Evolutionary conservation across 2,329 filamentous ascomycete genomes (phyloP).

Genomic region (Didymella pinodella): DNA sequence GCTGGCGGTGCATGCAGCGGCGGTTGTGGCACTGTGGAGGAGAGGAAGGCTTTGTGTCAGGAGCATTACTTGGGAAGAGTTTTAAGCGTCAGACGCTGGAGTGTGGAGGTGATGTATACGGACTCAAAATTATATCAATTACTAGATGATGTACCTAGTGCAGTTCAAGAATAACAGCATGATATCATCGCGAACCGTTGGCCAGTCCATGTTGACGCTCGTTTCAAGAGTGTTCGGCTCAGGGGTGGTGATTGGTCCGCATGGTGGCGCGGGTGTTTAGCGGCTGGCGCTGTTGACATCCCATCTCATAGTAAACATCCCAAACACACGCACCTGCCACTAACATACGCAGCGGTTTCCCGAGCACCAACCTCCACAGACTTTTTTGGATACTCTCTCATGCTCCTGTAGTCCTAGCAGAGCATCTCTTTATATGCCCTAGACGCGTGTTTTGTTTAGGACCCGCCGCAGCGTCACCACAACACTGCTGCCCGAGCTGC

Average conservation of each 20-base stretch:
- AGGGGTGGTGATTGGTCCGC: constrained; percentile 23
- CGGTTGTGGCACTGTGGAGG: constrained; percentile 51
- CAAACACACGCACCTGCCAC: constrained; percentile 39
- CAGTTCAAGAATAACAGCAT: constrained; percentile 1
- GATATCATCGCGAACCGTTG: constrained; percentile 12
- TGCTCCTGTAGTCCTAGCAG: constrained; percentile 30
- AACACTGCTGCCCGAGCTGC: constrained; percentile 24
- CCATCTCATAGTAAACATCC: constrained; percentile 18
- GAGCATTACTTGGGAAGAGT: constrained; percentile 33
- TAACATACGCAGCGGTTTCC: constrained; percentile 11
- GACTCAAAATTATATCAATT: no score
- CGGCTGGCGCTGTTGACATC: constrained; percentile 19
- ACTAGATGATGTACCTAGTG: not conserved
- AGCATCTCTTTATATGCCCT: constrained; percentile 44
- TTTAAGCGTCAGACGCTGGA: constrained; percentile 7
- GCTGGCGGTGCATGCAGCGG: constrained; percentile 57
- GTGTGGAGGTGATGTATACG: not conserved
- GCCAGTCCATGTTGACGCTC: constrained; percentile 16
- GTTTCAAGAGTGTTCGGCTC: constrained; percentile 21
- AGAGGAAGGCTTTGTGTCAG: constrained; percentile 45
- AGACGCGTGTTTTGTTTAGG: constrained; percentile 30
- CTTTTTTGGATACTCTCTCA: constrained; percentile 29
- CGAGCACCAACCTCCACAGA: constrained; percentile 21
- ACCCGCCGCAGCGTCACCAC: constrained; percentile 40
- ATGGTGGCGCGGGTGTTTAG: constrained; percentile 10